phyloP scores from a whole-genome alignment of 768 basidiomycete genomes.

The Leucocoprinus sp. region DNA sequence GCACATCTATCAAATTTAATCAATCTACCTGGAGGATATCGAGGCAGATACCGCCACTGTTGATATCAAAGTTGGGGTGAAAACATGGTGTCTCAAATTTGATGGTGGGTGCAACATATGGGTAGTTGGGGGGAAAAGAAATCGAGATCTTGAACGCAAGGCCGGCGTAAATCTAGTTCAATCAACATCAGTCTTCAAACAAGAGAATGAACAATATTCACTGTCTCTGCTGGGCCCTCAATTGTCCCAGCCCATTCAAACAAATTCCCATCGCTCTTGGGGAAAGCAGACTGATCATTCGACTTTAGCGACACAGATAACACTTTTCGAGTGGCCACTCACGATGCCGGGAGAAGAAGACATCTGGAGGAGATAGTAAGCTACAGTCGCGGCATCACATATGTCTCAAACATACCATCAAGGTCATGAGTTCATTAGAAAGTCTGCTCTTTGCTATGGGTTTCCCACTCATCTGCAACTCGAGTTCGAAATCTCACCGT shows the following conservation, averaged over 20 bases:
- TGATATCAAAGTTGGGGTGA: slow-evolving; percentile 86
- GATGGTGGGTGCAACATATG: slow-evolving; percentile 77
- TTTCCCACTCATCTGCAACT: background rate
- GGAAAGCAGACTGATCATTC: slow-evolving; percentile 77
- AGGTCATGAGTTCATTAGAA: slow-evolving; percentile 78
- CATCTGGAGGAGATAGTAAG: slow-evolving; percentile 46
- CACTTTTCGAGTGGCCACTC: slow-evolving; percentile 21
- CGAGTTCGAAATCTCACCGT: slow-evolving; percentile 39
- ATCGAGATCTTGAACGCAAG: slow-evolving; percentile 80
- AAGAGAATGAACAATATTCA: slow-evolving; percentile 25
- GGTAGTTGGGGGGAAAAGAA: slow-evolving; percentile 81
- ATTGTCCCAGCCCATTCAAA: slow-evolving; percentile 90
- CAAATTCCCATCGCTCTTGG: slow-evolving; percentile 77
- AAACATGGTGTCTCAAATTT: slow-evolving; percentile 87
- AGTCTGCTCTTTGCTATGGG: slow-evolving; percentile 34
- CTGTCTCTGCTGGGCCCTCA: slow-evolving; percentile 72
- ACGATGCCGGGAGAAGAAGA: slow-evolving; percentile 85
- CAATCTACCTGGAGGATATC: slow-evolving; percentile 74
- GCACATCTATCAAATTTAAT: background rate
- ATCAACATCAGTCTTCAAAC: background rate
- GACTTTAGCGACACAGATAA: slow-evolving; percentile 11
- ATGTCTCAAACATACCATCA: slow-evolving; percentile 54
- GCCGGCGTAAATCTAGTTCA: slow-evolving; percentile 61
- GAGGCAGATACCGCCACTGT: slow-evolving; percentile 69
- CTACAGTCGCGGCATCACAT: slow-evolving; percentile 1